A percentile compares a stretch with the other conserved stretches of the same genome.
phyloP scores from a whole-genome alignment of 805 yeast genomes.

The Lachancea nothofagi region DNA sequence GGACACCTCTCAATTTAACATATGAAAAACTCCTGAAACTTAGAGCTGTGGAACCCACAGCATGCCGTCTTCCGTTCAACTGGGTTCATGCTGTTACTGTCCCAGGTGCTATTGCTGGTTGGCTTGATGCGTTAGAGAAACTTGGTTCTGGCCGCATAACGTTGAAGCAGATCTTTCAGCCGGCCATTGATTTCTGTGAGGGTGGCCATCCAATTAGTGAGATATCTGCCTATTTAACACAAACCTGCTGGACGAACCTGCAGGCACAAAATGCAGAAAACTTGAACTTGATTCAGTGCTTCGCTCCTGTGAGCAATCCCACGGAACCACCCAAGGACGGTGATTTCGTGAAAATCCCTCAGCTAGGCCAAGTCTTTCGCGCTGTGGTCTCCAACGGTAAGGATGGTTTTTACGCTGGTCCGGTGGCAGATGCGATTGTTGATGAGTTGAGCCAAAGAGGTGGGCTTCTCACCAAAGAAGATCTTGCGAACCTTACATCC shows the following conservation, averaged over 20 bases:
- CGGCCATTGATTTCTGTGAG: conserved; percentile 66
- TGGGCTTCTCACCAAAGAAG: conserved; percentile 52
- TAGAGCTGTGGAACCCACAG: conserved; percentile 39
- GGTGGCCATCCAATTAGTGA: conserved; percentile 61
- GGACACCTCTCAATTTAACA: conserved; percentile 48
- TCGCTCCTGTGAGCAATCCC: conserved; percentile 37
- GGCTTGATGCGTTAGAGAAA: conserved; percentile 60
- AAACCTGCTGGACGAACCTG: conserved; percentile 33
- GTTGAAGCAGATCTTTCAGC: conserved; percentile 51
- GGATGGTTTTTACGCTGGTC: conserved; percentile 64
- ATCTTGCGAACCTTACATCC: conserved; percentile 52
- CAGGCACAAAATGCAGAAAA: conserved; percentile 29
- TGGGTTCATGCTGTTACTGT: conserved; percentile 62
- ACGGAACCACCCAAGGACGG: conserved; percentile 52
- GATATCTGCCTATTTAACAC: conserved; percentile 52
- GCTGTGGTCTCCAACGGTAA: conserved; percentile 52
- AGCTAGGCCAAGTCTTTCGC: conserved; percentile 49
- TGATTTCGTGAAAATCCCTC: conserved; percentile 47
- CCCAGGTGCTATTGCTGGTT: conserved; percentile 78
- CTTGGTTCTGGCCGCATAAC: conserved; percentile 72
- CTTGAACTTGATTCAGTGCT: conserved; percentile 21
- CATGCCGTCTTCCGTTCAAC: conserved; percentile 40
- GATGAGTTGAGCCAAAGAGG: conserved; percentile 46
- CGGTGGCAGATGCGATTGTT: conserved; percentile 61
- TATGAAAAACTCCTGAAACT: conserved; percentile 42